phyloP scores from a whole-genome alignment of 257 asterid species.

The Solanum lycopersicoides region DNA sequence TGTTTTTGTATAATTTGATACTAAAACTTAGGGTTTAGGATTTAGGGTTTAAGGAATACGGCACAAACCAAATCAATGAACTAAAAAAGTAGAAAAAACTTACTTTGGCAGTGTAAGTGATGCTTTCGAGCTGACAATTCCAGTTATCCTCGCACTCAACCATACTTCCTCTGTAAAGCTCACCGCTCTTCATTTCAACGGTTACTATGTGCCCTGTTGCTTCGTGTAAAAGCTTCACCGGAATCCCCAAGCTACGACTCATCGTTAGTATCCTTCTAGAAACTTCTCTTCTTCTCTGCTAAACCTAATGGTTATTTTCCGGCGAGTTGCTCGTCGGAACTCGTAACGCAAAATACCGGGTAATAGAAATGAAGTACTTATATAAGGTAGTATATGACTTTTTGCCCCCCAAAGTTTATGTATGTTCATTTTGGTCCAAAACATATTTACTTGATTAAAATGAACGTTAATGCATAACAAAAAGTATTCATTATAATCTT shows the following conservation, averaged over 20 bases:
- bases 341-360: background rate
- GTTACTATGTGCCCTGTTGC: conserved; percentile 87
- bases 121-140: conserved; percentile 43
- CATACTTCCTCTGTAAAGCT: conserved; percentile 88
- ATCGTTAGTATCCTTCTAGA: conserved; percentile 8
- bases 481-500: too few relatives aligned
- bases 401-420: background rate
- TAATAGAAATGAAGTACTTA: background rate
- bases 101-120: conserved; percentile 43
- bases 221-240: conserved; percentile 93
- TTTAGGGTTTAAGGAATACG: background rate
- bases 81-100: background rate
- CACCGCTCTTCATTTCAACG: conserved; percentile 84
- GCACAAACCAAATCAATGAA: background rate
- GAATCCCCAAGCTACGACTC: conserved; percentile 89
- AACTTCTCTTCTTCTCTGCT: background rate
- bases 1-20: background rate
- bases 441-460: too few relatives aligned
- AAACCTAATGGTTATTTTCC: background rate
- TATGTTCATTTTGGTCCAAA: too few relatives aligned
- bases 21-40: background rate
- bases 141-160: conserved; percentile 43
- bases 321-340: background rate
- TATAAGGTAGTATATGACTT: background rate
- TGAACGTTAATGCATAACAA: too few relatives aligned